Base-by-base conservation (phyloP, 306 rosid genomes). In the Malus asiatica region DNA sequence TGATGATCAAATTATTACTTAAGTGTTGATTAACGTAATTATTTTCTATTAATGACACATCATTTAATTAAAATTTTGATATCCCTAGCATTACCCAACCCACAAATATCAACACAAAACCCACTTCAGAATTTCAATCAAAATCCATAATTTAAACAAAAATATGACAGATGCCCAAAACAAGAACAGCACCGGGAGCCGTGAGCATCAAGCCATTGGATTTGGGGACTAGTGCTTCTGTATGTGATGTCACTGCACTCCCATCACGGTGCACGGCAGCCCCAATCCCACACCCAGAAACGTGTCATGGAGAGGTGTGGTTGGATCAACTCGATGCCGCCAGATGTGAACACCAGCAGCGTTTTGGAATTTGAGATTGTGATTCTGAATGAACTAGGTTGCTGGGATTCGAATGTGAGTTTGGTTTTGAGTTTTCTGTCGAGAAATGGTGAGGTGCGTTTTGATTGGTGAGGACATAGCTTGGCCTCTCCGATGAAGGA, bases 211-310 rank as follows among this genome's bases (percentile, higher is more conserved):
- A 82, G 6, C 86, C 95, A 83, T 19, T 82, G 10, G 96, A 59
- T 81, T 87, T 92, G 1, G 98, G 97, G 71, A 92, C 90, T 35
- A 27, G 97, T 95, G 83, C 97, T 95, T 76, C 97, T 86, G 38
- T 95, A 92, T 3, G 92, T 95, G 16, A 95, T 88, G 55, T 95
- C 96, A 1, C 98, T 96, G 46, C 97, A 95, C 92, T 92, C 89
- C 89, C 98, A 90, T 92, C 4, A 95, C 98, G 4, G 90, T 90
- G 70, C 95, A 95, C 0, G 92, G 97, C 68, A 92, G 90, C 76
- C 97, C 96, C 25, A 95, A 95, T 22, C 97, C 96, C 51, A 92
- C 97, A 11, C 93, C 97, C 60, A 95, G 77, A 77, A 95, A 90
- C 0, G 87, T 83, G 79, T 84, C 77, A 51, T 83, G 93, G 74